These are phyloP conservation scores for Rhizopogon vinicolor DNA, from an alignment of 768 basidiomycete species.

Conservation along the genomic window DNA sequence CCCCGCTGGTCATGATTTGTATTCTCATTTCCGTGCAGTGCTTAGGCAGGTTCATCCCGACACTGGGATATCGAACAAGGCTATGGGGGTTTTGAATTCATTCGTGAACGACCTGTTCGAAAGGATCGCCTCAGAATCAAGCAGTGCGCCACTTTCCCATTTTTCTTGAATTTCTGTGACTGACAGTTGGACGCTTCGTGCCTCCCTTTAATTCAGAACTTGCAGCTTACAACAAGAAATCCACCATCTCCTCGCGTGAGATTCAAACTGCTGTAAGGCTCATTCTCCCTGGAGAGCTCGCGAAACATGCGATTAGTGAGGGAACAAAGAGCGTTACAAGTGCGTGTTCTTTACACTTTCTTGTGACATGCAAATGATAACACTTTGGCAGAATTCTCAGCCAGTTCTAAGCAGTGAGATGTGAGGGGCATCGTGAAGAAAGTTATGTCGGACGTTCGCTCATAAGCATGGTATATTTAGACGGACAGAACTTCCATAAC, in stretches of 20 bases:
- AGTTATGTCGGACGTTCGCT: not conserved
- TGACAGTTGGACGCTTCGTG: not conserved
- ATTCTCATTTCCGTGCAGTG: constrained; percentile 28
- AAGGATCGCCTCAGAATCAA: constrained; percentile 50
- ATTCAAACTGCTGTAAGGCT: constrained; percentile 68
- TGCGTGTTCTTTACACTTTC: constrained; percentile 7
- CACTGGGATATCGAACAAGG: constrained; percentile 70
- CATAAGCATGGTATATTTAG: not conserved
- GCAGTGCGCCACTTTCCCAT: constrained; percentile 29
- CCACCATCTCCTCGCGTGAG: constrained; percentile 70
- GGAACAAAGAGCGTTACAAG: constrained; percentile 61
- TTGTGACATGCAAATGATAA: constrained; percentile 1
- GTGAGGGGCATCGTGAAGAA: too few species aligned
- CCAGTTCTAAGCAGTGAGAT: not conserved
- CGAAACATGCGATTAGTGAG: constrained; percentile 75
- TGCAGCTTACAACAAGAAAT: constrained; percentile 67
- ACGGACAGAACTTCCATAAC: not conserved
- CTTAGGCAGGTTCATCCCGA: constrained; percentile 73
- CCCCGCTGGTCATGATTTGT: not conserved
- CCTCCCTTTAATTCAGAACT: constrained; percentile 35
- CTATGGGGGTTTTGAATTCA: constrained; percentile 54
- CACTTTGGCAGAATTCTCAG: constrained; percentile 20
- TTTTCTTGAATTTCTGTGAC: not conserved
- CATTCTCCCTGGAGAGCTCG: constrained; percentile 67
- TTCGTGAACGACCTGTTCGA: constrained; percentile 64